phyloP scores from a whole-genome alignment of 2,329 filamentous ascomycete genomes.

The Claviceps purpurea region DNA sequence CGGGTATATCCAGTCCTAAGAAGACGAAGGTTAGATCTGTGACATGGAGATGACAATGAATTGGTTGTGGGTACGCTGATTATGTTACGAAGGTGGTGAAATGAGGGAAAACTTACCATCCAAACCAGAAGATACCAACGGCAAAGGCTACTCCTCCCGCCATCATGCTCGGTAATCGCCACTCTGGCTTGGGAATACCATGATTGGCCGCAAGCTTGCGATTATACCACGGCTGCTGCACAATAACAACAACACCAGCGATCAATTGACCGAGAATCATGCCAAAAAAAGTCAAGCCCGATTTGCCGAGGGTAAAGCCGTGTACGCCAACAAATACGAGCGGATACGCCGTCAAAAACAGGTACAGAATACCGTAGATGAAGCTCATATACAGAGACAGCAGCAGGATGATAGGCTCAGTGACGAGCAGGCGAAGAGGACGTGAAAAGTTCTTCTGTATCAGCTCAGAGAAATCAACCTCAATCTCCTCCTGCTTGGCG shows the following conservation, averaged over 20 bases:
- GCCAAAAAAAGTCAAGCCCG: conserved; percentile 73
- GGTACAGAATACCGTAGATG: conserved; percentile 67
- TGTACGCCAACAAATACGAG: conserved; percentile 67
- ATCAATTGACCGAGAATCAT: conserved; percentile 64
- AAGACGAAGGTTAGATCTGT: background rate
- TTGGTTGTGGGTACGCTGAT: too few relatives aligned
- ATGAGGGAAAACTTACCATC: conserved; percentile 36
- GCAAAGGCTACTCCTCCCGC: conserved; percentile 47
- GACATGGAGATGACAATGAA: background rate
- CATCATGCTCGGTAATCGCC: conserved; percentile 51
- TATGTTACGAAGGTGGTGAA: background rate
- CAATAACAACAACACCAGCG: conserved; percentile 49
- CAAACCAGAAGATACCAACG: conserved; percentile 62
- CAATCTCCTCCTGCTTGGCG: conserved; percentile 59
- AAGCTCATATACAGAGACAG: conserved; percentile 62
- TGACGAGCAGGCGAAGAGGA: conserved; percentile 50
- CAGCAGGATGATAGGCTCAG: conserved; percentile 55
- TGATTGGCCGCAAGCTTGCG: conserved; percentile 56
- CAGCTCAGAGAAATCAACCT: conserved; percentile 50
- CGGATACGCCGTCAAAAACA: conserved; percentile 75
- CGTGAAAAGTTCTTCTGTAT: conserved; percentile 54
- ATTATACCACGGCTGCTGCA: conserved; percentile 53
- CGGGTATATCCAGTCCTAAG: conserved; percentile 39
- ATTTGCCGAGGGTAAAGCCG: conserved; percentile 52
- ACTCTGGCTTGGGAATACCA: conserved; percentile 50